Evolutionary conservation across 75 land plant genomes (phyloP), one percentile per base, ranked within the genome.

Genomic region (Cupressus sempervirens): DNA sequence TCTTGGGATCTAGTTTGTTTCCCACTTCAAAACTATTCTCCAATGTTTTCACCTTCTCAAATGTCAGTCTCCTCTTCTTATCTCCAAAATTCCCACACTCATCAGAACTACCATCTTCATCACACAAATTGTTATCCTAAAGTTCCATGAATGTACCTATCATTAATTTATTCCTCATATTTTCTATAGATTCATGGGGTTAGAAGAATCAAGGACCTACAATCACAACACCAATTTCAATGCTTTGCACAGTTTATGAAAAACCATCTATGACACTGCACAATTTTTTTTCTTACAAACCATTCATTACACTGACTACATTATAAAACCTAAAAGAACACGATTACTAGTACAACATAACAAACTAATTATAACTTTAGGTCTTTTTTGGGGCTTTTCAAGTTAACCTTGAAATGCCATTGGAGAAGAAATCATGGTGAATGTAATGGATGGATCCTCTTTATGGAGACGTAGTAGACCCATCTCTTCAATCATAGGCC

Each of bases 11-110:
- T 12, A 82, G 83, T 52, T 82, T 82, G 62, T 82, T 82, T 4
- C 38, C 83, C 40, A 34, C 83, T 20, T 82, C 65, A 13, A 82
- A 82, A 35, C 83, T 82, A 18, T 53, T 82, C 83, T 82, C 83
- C 54, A 82, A 32, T 5, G 3, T 8, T 23, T 54, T 32, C 65
- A 15, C 83, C 9, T 82, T 40, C 6, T 82, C 56, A 11, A 54
- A 32, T 18, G 62, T 82, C 36, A 82, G 15, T 26, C 65, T 32
- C 18, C 26, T 82, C 50, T 82, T 82, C 83, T 53, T 79, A 12
- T 79, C 30, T 26, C 10, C 81, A 79, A 79, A 79, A 40, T 76
- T 43, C 11, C n/a, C 43, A 40, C 43, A 76, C 9, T 62, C 67
- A 3, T 76, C 79, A 18, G 16, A 36, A 1, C 26, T 20, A 16